Evolutionary conservation across 805 yeast genomes (phyloP).

Genomic region (Lipomyces starkeyi): DNA sequence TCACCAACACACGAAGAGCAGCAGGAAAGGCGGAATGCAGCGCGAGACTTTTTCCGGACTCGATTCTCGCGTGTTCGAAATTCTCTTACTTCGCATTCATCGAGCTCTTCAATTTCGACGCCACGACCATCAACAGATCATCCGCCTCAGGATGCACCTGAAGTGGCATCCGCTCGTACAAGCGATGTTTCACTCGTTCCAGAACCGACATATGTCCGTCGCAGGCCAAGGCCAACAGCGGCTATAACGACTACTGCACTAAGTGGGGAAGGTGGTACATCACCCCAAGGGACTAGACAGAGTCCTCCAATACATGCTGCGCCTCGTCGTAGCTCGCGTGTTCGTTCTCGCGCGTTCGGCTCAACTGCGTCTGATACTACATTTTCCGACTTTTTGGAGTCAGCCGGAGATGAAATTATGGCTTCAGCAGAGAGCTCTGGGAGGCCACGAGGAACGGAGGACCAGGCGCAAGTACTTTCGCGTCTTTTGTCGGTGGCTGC

Average conservation of each 20-base stretch:
- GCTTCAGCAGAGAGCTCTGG: conserved; percentile 2
- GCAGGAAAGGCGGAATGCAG: conserved; percentile 3
- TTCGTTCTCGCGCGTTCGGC: conserved; percentile 11
- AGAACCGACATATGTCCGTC: conserved; percentile 35
- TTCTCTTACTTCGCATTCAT: conserved; percentile 13
- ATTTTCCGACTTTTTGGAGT: conserved; percentile 4
- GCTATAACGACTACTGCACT: conserved; percentile 21
- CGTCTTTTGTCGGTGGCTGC: conserved; percentile 55
- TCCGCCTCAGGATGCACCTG: background rate
- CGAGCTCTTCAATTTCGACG: background rate
- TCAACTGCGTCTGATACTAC: conserved; percentile 1
- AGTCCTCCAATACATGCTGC: conserved; percentile 3
- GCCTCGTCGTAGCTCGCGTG: conserved; percentile 5
- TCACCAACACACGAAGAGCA: conserved; percentile 9
- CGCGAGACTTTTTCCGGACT: conserved; percentile 16
- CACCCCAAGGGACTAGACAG: conserved; percentile 5
- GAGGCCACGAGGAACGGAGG: conserved; percentile 39
- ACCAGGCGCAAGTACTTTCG: conserved; percentile 53
- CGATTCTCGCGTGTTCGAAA: conserved; percentile 28
- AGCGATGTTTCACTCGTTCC: conserved; percentile 25
- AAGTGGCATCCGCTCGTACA: background rate
- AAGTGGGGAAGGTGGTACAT: conserved; percentile 12
- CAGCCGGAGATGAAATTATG: conserved; percentile 2
- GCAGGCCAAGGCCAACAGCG: conserved; percentile 31
- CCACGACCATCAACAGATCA: conserved; percentile 5